These are phyloP conservation scores for Pinus albicaulis DNA, from an alignment of 75 land plant species.

Conservation along the genomic window DNA sequence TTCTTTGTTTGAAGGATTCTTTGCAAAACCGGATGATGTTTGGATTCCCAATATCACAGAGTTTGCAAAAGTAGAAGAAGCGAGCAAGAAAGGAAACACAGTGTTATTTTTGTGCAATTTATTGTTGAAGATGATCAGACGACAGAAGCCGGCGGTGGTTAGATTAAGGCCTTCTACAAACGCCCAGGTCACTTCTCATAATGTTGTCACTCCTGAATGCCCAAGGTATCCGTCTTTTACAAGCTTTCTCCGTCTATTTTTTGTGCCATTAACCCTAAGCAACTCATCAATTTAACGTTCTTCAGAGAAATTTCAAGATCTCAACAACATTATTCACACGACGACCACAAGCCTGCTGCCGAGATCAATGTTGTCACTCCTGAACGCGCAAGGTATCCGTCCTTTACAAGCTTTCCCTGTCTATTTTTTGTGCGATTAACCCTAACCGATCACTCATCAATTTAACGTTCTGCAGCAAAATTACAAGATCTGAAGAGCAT, in stretches of 20 bases:
- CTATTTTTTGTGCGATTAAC: background rate
- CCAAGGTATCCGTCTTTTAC: background rate
- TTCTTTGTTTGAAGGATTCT: too few relatives aligned
- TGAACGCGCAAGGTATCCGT: too few relatives aligned
- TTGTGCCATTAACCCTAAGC: background rate
- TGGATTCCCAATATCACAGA: too few relatives aligned
- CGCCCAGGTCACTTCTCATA: background rate
- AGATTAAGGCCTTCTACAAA: background rate
- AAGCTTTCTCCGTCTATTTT: too few relatives aligned
- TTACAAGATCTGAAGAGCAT: background rate
- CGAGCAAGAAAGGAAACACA: too few relatives aligned
- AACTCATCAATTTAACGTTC: background rate
- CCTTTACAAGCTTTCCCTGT: background rate
- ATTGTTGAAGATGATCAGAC: background rate
- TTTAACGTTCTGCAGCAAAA: background rate
- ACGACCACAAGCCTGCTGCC: background rate
- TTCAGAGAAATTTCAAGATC: background rate
- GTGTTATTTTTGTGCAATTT: too few relatives aligned
- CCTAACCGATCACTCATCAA: background rate
- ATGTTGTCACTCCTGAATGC: background rate
- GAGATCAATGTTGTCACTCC: background rate
- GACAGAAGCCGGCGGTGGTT: background rate
- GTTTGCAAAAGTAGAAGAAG: too few relatives aligned
- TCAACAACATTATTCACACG: background rate
- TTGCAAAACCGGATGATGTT: too few relatives aligned